Evolutionary conservation across 2,329 filamentous ascomycete species (phyloP).

Genomic region (Aspergillus costaricaensis): DNA sequence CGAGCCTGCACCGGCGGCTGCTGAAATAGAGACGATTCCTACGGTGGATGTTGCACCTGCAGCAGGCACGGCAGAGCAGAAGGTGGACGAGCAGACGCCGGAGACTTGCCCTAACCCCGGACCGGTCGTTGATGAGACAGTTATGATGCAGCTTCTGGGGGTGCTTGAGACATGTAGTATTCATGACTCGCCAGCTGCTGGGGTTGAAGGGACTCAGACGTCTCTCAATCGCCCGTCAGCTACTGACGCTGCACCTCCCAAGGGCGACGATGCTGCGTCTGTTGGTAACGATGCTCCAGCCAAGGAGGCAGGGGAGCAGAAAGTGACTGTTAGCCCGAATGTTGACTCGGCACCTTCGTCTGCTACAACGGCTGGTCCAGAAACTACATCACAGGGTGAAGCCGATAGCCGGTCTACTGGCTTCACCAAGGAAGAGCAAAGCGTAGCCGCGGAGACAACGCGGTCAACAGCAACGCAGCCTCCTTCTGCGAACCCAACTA

Average conservation of each 20-base stretch:
- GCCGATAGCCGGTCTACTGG: slow-evolving; percentile 23
- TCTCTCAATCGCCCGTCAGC: slow-evolving; percentile 20
- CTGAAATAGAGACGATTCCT: slow-evolving; percentile 8
- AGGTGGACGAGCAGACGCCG: slow-evolving; percentile 11
- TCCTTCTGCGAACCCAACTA: slow-evolving; percentile 69
- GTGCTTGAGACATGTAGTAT: slow-evolving; percentile 20
- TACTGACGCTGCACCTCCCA: slow-evolving; percentile 6
- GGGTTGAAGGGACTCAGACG: slow-evolving; percentile 18
- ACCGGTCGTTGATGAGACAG: slow-evolving; percentile 16
- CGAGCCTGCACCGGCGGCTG: slow-evolving; percentile 23
- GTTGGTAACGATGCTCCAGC: slow-evolving; percentile 4
- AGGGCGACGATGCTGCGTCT: slow-evolving; percentile 2
- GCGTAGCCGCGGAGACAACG: slow-evolving; percentile 29
- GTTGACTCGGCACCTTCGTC: slow-evolving; percentile 18
- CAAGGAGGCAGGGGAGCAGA: slow-evolving; percentile 23
- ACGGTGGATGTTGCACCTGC: neutral
- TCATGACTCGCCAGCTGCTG: slow-evolving; percentile 17
- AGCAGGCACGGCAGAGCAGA: slow-evolving; percentile 26
- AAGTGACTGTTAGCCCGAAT: slow-evolving; percentile 20
- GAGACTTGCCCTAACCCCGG: slow-evolving; percentile 22
- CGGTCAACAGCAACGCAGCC: slow-evolving; percentile 50
- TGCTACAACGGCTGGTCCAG: slow-evolving; percentile 18
- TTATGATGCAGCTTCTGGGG: slow-evolving; percentile 13
- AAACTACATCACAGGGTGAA: slow-evolving; percentile 26
- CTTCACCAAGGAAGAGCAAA: slow-evolving; percentile 35